phyloP scores from a whole-genome alignment of 1,284 basidiomycete genomes.

The Apiotrichum domesticum region DNA sequence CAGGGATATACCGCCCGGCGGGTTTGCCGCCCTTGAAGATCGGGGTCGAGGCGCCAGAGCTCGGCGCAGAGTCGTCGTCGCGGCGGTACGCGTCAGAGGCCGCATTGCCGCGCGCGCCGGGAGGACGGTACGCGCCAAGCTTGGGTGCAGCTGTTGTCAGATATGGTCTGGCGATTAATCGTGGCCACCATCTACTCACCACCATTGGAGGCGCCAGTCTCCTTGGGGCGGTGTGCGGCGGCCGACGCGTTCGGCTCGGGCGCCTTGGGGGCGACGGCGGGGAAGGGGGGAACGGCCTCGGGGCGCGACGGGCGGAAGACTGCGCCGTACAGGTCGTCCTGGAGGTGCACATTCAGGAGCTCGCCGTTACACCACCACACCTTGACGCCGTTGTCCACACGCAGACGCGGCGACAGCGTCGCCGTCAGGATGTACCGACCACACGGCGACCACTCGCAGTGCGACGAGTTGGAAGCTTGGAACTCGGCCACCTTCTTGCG shows the following conservation, averaged over 20 bases:
- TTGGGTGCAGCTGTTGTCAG: constrained; percentile 51
- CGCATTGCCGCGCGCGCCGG: constrained; percentile 78
- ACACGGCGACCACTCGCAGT: constrained; percentile 93
- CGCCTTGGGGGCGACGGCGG: constrained; percentile 62
- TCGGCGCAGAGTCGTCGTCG: constrained; percentile 63
- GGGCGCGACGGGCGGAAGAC: constrained; percentile 72
- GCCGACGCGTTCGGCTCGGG: constrained; percentile 65
- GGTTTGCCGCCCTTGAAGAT: constrained; percentile 55
- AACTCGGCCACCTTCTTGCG: constrained; percentile 78
- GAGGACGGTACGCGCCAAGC: constrained; percentile 80
- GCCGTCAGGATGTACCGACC: constrained; percentile 90
- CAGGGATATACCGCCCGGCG: constrained; percentile 57
- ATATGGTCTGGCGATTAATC: no score
- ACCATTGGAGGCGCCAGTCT: constrained; percentile 27
- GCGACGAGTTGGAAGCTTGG: constrained; percentile 78
- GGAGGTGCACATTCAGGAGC: constrained; percentile 73
- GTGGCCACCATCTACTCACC: constrained; percentile 1
- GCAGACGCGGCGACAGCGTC: constrained; percentile 83
- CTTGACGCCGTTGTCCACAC: constrained; percentile 96
- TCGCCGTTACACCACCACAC: constrained; percentile 89
- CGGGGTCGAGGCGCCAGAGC: constrained; percentile 49
- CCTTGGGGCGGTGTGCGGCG: constrained; percentile 35
- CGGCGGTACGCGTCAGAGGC: constrained; percentile 83
- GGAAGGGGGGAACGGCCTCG: constrained; percentile 65
- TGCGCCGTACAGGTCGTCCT: constrained; percentile 79